Percentiles rank a stretch among this genome's conserved stretches.
Conservation (phyloP, 768 basidiomycete genomes). For the Kwoniella heveanensis region DNA sequence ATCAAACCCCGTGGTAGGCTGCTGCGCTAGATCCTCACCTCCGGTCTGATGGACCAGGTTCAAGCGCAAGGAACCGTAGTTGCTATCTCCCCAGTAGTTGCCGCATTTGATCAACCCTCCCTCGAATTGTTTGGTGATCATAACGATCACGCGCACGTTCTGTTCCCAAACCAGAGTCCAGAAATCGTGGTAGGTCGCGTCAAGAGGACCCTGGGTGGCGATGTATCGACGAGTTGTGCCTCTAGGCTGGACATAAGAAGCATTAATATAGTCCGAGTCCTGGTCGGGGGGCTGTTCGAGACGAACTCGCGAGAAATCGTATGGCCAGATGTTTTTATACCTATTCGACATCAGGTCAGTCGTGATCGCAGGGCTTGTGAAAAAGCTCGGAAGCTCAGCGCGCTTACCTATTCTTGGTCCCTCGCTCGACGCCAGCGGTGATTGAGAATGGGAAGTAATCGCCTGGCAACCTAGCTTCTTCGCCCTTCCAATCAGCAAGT, state of each 20-base stretch:
- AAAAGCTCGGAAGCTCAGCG: no score
- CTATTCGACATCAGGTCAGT: slow-evolving; percentile 57
- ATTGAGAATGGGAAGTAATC: slow-evolving; percentile 81
- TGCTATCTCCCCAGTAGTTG: slow-evolving; percentile 70
- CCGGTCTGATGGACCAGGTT: slow-evolving; percentile 62
- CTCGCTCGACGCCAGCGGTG: slow-evolving; percentile 92
- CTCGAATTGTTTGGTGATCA: slow-evolving; percentile 90
- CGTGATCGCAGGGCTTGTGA: no score
- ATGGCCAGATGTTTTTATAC: slow-evolving; percentile 97
- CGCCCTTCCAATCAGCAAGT: slow-evolving; percentile 27
- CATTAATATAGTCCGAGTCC: slow-evolving; percentile 90
- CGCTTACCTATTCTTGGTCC: slow-evolving; percentile 83
- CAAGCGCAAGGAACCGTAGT: slow-evolving; percentile 73
- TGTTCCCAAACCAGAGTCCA: slow-evolving; percentile 98
- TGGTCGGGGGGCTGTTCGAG: slow-evolving; percentile 61
- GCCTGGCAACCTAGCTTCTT: slow-evolving; percentile 19
- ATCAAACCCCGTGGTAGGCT: slow-evolving; percentile 58
- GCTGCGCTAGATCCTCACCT: slow-evolving; percentile 56
- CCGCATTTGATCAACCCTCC: slow-evolving; percentile 87
- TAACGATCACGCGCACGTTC: slow-evolving; percentile 89
- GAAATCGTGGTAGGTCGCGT: slow-evolving; percentile 85
- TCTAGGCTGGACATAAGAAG: slow-evolving; percentile 85
- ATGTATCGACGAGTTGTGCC: slow-evolving; percentile 83
- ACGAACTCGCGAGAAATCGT: slow-evolving; percentile 84
- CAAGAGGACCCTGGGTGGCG: slow-evolving; percentile 92